Base-by-base conservation (phyloP, 441 rosid species). In the Brassica hybrid region DNA sequence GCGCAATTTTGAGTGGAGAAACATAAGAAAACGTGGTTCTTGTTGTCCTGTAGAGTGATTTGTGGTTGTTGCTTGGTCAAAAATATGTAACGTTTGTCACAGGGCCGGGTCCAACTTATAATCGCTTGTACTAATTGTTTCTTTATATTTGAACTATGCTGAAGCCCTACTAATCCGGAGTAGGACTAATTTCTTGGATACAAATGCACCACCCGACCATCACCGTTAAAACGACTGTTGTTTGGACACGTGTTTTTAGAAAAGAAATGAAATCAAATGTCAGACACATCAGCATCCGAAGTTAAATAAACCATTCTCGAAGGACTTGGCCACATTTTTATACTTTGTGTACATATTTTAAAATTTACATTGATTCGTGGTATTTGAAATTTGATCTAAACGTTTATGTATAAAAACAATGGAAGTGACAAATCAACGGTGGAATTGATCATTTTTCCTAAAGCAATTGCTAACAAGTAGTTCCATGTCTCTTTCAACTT, bases 61-160 rank as follows among this genome's bases (percentile, higher is more conserved):
- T 64, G 23, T 23, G 34, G 16, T 69, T 69, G 45, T 50, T 69
- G 48, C 34, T 70, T 69, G 57, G 71, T 70, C 65, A 60, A 76
- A 52, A 69, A 34, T 34, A 56, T 8, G 25, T 9, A 12, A 18
- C 25, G 61, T 50, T 18, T 57, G 13, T 57, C 12, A 57, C 27
- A 16, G 59, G 21, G 21, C 59, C 59, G 21, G 59, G 21, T 54
- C 59, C 59, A 50, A 1, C 18, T 50, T 50, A 8, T 8, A 50
- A 50, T 5, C 56, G 18, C 1, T n/a, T n/a, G 2, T 50, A 50
- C 18, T 5, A 45, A 12, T 45, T 45, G 52, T 45, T 45, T 45
- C 48, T 45, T 45, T 12, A 12, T 45, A 45, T 41, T 6, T 45
- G 52, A 45, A 45, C 52, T 12, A 45, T 12, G 52, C 14, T 45